Conservation (phyloP, 2,329 filamentous ascomycete species). For the Sporothrix mexicana region DNA sequence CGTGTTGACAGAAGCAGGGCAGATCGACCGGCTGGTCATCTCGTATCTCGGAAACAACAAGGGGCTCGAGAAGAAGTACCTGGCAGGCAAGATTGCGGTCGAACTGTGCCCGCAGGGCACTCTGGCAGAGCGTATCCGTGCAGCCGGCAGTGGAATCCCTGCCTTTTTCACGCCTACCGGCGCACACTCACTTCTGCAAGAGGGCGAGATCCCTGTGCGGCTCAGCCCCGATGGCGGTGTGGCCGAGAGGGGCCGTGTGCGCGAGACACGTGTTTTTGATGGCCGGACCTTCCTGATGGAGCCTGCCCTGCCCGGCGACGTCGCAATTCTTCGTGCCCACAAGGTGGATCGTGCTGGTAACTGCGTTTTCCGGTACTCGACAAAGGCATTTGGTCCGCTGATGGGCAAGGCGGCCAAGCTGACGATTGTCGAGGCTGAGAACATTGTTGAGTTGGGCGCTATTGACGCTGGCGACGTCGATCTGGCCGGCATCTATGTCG, state of each 20-base stretch:
- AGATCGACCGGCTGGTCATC: conserved; percentile 73
- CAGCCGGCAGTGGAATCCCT: conserved; percentile 76
- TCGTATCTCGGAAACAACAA: conserved; percentile 79
- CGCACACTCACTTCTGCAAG: conserved; percentile 50
- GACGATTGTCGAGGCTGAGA: conserved; percentile 83
- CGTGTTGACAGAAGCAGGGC: conserved; percentile 70
- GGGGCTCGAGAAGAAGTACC: conserved; percentile 67
- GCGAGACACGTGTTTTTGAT: conserved; percentile 75
- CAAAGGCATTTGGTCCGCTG: conserved; percentile 74
- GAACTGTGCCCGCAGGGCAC: conserved; percentile 80
- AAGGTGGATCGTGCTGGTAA: conserved; percentile 80
- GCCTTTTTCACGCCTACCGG: conserved; percentile 74
- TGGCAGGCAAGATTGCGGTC: conserved; percentile 74
- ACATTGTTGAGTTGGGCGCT: conserved; percentile 76
- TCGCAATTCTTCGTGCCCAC: conserved; percentile 77
- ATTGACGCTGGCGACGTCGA: conserved; percentile 77
- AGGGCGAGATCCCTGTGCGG: conserved; percentile 50
- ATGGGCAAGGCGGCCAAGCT: conserved; percentile 82
- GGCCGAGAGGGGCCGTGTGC: conserved; percentile 66
- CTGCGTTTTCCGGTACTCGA: conserved; percentile 79
- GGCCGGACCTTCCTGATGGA: conserved; percentile 79
- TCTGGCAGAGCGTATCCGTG: conserved; percentile 72
- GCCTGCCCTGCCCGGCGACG: conserved; percentile 74
- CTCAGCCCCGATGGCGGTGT: conserved; percentile 65
- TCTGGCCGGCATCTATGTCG: conserved; percentile 81